Evolutionary conservation across 2,329 filamentous ascomycete genomes (phyloP), one percentile per base, ranked within the genome.

Genomic region (Elsinoe perseae): DNA sequence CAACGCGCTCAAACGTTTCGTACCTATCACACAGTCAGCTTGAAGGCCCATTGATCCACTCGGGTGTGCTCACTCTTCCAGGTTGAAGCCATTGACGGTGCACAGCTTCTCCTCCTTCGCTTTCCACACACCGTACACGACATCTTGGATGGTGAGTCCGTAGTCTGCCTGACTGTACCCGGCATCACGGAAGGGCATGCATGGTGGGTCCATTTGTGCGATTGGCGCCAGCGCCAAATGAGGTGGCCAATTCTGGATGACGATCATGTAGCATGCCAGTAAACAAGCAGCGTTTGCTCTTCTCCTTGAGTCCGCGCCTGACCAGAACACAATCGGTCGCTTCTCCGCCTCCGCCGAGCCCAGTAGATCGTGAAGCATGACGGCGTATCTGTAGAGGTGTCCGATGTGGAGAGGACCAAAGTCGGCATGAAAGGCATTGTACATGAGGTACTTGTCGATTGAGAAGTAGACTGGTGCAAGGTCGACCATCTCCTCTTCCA

Each of bases 91-190:
- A 69, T 95, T 90, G 58, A 98, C 77, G 56, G 88, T 87, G 68
- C 91, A 95, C 65, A 95, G 85, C 48, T 87, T 86, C 72, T 96
- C 89, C 69, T 98, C 93, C 77, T 97, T 98, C 44, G 93, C 93
- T 71, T 92, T 95, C 92, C 93, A 98, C 16, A 98, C 90, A 58
- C 93, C 93, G 67, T 98, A 98, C 6, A 98, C 92, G 40, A 98
- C 85, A 69, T 98, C 93, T 73, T 98, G 93, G 42, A 98, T 89
- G 58, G 87, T 95, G 64, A 98, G 82, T 56, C 89, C 86, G 68
- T 95, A 98, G 72, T 98, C 93, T 59, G 93, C 93, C 73, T 97
- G 92, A 72, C 91, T 96, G 78, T 98, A 98, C 56, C 93, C 93
- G 58, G 93, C 93, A 70, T 98, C 93, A 61, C 93, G 84, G 80